Evolutionary conservation across 202 grass and related monocot species (phyloP).

Genomic region (Bolboschoenoplectus hybrid): DNA sequence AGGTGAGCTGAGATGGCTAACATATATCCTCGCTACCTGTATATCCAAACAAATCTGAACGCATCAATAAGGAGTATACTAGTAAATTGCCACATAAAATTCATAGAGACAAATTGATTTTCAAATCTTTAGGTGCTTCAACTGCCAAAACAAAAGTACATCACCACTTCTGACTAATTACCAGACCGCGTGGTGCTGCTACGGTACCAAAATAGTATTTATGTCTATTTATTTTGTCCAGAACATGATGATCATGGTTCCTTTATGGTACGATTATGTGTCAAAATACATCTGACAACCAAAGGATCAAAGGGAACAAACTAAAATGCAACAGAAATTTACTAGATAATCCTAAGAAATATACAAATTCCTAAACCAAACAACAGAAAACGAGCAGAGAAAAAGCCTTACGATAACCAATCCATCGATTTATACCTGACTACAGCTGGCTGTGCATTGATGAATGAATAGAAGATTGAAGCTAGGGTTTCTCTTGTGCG

Average conservation of each 20-base stretch:
- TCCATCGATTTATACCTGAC: constrained; percentile 17
- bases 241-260: neutral
- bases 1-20: constrained; percentile 12
- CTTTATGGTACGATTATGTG: neutral
- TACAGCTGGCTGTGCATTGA: constrained; percentile 9
- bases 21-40: constrained; percentile 11
- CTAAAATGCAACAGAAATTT: neutral
- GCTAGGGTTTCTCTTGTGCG: neutral
- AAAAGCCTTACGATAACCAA: neutral
- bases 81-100: neutral
- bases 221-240: neutral
- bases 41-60: constrained; percentile 10
- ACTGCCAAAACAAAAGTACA: neutral
- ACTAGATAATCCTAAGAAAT: neutral
- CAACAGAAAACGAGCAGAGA: neutral
- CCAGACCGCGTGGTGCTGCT: neutral
- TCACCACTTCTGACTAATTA: neutral
- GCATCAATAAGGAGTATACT: neutral
- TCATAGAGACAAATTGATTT: neutral
- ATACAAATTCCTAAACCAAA: neutral
- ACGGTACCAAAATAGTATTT: neutral
- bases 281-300: neutral
- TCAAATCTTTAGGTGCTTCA: neutral
- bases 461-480: constrained; percentile 15
- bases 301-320: neutral